Evolutionary conservation across 768 basidiomycete species (phyloP).

Genomic region (Termitomyces sp.): DNA sequence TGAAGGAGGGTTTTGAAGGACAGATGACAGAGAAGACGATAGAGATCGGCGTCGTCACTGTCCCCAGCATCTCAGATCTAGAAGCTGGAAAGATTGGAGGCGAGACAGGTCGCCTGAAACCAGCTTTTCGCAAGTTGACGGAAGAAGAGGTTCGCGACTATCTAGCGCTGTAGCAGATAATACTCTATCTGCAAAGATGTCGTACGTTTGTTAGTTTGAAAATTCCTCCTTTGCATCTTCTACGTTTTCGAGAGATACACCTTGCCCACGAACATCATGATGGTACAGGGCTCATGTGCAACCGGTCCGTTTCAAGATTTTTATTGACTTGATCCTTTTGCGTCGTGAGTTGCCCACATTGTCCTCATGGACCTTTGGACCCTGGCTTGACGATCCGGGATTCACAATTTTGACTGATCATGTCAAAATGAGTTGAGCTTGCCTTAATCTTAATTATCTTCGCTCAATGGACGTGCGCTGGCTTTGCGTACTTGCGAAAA

Average conservation of each 20-base stretch:
- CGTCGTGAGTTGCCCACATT: not conserved
- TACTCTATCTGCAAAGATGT: constrained; percentile 8
- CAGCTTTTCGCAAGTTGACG: constrained; percentile 90
- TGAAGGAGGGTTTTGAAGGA: constrained; percentile 99
- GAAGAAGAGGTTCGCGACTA: constrained; percentile 99
- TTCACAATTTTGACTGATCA: not conserved
- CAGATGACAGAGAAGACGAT: constrained; percentile 99
- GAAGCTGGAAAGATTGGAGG: constrained; percentile 68
- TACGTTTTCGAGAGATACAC: not conserved
- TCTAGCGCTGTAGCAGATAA: constrained; percentile 59
- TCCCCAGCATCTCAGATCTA: constrained; percentile 66
- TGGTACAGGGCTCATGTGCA: not conserved
- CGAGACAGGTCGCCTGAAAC: constrained; percentile 64
- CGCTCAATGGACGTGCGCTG: not conserved
- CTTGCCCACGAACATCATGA: not conserved
- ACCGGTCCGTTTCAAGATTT: not conserved
- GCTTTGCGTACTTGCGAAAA: not conserved
- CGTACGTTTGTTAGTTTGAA: constrained; percentile 18
- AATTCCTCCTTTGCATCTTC: not conserved
- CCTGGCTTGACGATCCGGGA: not conserved
- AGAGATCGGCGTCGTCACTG: constrained; percentile 94
- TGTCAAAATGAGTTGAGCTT: not conserved
- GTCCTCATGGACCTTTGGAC: not conserved
- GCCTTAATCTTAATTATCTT: not conserved
- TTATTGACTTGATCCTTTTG: not conserved